Evolutionary conservation across 192 early-diverging fungal species (phyloP).

Genomic region (Geosiphon pyriformis): DNA sequence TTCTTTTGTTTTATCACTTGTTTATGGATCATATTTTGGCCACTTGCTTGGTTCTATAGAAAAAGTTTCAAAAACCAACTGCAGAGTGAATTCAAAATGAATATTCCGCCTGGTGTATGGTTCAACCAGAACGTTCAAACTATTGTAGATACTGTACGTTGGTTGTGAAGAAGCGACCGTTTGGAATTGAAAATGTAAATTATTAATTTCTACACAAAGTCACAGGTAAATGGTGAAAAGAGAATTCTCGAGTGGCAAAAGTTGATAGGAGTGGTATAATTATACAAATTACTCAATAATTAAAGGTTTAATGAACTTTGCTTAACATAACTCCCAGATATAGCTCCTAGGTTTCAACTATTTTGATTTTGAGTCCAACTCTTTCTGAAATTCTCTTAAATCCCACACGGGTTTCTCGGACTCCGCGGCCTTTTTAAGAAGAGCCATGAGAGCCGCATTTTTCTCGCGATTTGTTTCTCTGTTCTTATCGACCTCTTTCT

Average conservation of each 20-base stretch:
- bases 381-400: background rate
- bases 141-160: conserved; percentile 23
- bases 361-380: background rate
- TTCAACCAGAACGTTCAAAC: conserved; percentile 26
- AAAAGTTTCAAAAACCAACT: conserved; percentile 28
- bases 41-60: conserved; percentile 29
- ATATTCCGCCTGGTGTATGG: conserved; percentile 28
- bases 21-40: conserved; percentile 31
- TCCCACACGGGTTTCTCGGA: background rate
- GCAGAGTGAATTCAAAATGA: conserved; percentile 35
- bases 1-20: conserved; percentile 27
- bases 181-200: background rate
- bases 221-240: background rate
- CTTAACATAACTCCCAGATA: too few species aligned
- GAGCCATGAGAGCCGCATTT: background rate
- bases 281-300: background rate
- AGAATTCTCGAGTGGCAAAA: too few species aligned
- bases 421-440: background rate
- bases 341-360: too few species aligned
- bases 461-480: background rate
- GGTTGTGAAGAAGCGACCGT: background rate
- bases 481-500: background rate
- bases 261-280: too few species aligned
- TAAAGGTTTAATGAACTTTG: too few species aligned
- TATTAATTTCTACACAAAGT: background rate